Base-by-base conservation (phyloP, 768 basidiomycete species). In the Boletus pseudopeckii region DNA sequence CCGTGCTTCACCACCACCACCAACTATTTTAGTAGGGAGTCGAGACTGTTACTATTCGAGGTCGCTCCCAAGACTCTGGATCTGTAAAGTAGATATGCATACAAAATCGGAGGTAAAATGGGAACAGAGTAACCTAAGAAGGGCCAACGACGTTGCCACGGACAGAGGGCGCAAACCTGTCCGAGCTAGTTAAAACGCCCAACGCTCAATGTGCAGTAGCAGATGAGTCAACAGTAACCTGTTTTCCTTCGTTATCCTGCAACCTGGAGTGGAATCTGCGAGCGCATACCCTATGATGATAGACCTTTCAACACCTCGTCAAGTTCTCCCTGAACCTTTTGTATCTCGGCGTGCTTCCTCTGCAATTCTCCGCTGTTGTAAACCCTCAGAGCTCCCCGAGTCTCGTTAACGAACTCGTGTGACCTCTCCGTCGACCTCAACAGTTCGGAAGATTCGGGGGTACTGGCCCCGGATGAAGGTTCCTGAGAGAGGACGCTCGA, bases 381-480 rank as follows among this genome's bases (percentile, higher is more conserved):
- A 8, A 84, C 65, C 65, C 70, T 60, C 47, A 90, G 71, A n/a
- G 77, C 82, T 1, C 74, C 73, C 49, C 87, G 76, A 8, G 84
- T 77, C 58, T 82, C 79, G 50, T 69, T 67, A 14, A 78, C 79
- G 59, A 87, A 89, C 54, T 82, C 79, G 56, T 79, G 77, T 13
- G 89, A 88, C 44, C 70, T 71, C 56, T 75, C 66, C 58, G 33
- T 68, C 55, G 54, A 66, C 50, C 58, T 54, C 18, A 54, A 36
- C 33, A 55, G 2, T 18, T 67, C 56, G 22, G 53, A 13, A 15
- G 56, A 39, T 32, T 58, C 55, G 28, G 53, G 18, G 48, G 56
- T 45, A 28, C 49, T 38, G 48, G 39, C 14, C 13, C 5, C 30
- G 5, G 52, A 14, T 28, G 53, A 17, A 26, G 47, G 38, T 3